These are phyloP conservation scores for Balansia obtecta DNA, from an alignment of 2,329 filamentous ascomycete species.

Conservation along the genomic window DNA sequence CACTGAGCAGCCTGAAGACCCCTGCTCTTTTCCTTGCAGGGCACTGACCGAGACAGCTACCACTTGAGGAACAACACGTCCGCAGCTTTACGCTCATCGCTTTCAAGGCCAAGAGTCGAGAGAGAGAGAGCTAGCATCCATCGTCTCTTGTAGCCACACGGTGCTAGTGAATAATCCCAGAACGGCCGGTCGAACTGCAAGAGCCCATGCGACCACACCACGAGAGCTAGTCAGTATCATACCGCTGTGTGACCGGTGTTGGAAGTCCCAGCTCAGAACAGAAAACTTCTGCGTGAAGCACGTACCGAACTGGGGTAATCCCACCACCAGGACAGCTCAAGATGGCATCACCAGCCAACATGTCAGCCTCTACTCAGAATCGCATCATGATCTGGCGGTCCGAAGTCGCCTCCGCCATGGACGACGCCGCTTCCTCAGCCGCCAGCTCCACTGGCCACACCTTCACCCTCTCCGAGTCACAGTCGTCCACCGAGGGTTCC, in stretches of 20 bases:
- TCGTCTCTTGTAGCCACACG: neutral
- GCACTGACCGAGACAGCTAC: neutral
- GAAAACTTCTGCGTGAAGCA: neutral
- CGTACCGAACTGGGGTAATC: neutral
- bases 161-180: neutral
- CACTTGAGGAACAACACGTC: neutral
- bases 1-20: neutral
- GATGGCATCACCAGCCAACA: neutral
- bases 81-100: neutral
- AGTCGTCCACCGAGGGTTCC: conserved; percentile 6
- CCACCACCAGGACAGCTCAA: neutral
- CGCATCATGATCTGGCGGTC: conserved; percentile 38
- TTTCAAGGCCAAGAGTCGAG: neutral
- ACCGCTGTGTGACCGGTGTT: neutral
- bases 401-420: conserved; percentile 30
- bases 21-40: neutral
- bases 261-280: neutral
- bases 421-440: conserved; percentile 15
- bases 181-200: neutral
- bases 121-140: neutral
- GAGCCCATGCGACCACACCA: neutral
- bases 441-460: conserved; percentile 13
- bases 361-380: conserved; percentile 7
- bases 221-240: neutral
- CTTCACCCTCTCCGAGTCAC: conserved; percentile 6